Evolutionary conservation across 306 rosid species (phyloP), one percentile per base, ranked within the genome.

Genomic region (Castanea mollissima): DNA sequence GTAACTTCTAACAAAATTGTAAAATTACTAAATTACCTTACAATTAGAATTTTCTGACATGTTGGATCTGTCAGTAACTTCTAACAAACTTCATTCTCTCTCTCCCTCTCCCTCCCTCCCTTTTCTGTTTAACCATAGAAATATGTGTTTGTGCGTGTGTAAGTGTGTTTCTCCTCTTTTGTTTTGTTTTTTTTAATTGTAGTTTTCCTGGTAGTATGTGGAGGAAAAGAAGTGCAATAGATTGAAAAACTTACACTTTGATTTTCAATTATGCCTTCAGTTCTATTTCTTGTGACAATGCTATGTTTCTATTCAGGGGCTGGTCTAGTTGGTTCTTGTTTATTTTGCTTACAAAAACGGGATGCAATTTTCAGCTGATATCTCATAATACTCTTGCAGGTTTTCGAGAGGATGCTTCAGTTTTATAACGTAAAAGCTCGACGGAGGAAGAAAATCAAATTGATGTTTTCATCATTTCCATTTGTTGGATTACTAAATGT

Each of bases 401-500:
- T 91, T 69, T 81, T 95, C 23, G 79, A 87, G 74, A 83, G 89
- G 89, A 91, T 95, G 97, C 81, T 95, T 79, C 80, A 49, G 32
- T 93, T 83, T 83, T 85, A 85, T 85, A 76, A 55, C 46, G 60
- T 68, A 21, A 79, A 81, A 32, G 65, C 60, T 21, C 68, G 27
- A 41, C 77, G 31, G 15, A 78, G 73, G 76, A 79, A 25, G 82
- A 86, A 20, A 84, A 58, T 85, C 71, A 74, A 14, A 74, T 11
- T 7, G n/a, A 62, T 87, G 85, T 84, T 86, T 74, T 83, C 83
- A 5, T 74, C 86, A 52, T 84, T 90, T 85, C 99, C 97, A 73
- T 90, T 94, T 78, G 71, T 81, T 82, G 94, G 91, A 82, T 72
- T 95, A 76, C 87, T 95, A 74, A 90, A 92, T 86, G 87, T 88